Base-by-base conservation (phyloP, 169 alveolate genomes). In the Plasmodium sp. region DNA sequence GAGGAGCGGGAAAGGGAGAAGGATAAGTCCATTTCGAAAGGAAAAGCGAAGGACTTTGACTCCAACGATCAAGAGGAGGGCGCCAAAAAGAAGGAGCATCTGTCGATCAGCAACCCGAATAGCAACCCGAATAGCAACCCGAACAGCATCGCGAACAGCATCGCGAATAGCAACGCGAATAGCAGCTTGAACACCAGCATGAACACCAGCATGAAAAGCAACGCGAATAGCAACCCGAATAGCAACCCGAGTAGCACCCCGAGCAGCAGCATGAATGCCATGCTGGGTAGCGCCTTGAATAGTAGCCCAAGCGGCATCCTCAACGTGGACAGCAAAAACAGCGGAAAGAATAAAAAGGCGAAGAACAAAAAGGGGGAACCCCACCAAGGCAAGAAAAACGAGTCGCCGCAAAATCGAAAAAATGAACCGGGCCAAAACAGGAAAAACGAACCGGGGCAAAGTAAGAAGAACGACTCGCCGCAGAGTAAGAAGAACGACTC, bases 291-390 rank as follows among this genome's bases (percentile, higher is more conserved):
- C 56, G 7, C 33, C 72, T 16, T 62, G 62, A 31, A 43, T 22
- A 48, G 67, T 54, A n/a, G 34, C 9, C 45, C 22, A 1, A 33
- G 7, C n/a, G 7, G 12, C 12, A 51, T 16, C 5, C 48, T 12
- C 39, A 43, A 51, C 31, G 9, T 22, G 77, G 77, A 67, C 14
- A 31, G 12, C n/a, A 67, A 67, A 31, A 67, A 67, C 77, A 67
- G n/a, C 39, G 33, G 43, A 22, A 67, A 67, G 41, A 67, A 67
- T 31, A n/a, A 39, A 48, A 71, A 84, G 54, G 5, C 75, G 16
- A 84, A 43, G 75, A 84, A 84, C 39, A 84, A 67, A n/a, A 84
- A 84, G 18, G 58, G 27, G 16, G 84, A 72, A 12, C 7, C 39
- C 0, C 34, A 16, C 36, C 84, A 84, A 27, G 73, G 48, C 48